A percentile compares a stretch with the other conserved stretches of the same genome.
phyloP scores from a whole-genome alignment of 2,329 filamentous ascomycete genomes.

The Lecanicillium sp. region DNA sequence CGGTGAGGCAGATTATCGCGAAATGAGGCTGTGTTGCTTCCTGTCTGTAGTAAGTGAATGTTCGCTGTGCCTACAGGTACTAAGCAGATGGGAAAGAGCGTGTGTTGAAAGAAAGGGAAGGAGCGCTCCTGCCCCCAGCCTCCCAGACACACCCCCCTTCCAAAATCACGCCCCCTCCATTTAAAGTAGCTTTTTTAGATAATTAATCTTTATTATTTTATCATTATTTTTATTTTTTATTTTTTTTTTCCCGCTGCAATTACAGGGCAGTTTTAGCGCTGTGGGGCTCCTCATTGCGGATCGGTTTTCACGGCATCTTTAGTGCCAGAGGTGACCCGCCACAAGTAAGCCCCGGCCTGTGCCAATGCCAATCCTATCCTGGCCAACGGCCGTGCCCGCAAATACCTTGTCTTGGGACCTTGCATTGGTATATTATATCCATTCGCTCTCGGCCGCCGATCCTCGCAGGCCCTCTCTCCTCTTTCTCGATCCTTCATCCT shows the following conservation, averaged over 20 bases:
- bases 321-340: constrained; percentile 9
- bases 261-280: constrained; percentile 3
- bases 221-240: constrained; percentile 6
- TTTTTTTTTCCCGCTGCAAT: not conserved
- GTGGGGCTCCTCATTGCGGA: constrained; percentile 4
- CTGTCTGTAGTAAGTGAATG: no score
- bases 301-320: constrained; percentile 16
- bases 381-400: constrained; percentile 13
- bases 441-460: constrained; percentile 7
- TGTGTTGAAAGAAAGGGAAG: no score
- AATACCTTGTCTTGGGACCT: constrained; percentile 10
- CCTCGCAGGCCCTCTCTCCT: not conserved
- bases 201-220: no score
- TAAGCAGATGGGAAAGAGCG: no score
- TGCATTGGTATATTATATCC: constrained; percentile 15
- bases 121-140: no score
- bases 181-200: no score
- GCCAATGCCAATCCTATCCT: constrained; percentile 7
- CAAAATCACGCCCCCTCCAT: no score
- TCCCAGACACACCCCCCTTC: no score
- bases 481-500: not conserved
- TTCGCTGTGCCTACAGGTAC: no score
- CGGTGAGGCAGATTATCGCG: no score
- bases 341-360: constrained; percentile 11
- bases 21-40: no score